Evolutionary conservation across 2,329 filamentous ascomycete species (phyloP).

Genomic region (Leptodontidium sp.): DNA sequence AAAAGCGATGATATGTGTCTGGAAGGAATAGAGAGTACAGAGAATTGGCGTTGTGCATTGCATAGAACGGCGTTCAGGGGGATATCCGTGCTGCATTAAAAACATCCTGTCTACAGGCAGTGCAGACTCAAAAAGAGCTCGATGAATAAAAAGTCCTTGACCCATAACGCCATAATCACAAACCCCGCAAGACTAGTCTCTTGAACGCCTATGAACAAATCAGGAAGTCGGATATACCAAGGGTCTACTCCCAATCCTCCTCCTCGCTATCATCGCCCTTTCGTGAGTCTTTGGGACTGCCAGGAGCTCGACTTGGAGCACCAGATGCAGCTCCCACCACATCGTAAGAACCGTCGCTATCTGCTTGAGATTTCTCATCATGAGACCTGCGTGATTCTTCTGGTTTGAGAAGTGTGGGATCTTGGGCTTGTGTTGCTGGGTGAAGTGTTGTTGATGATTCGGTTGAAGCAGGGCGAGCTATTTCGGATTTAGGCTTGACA

Average conservation of each 20-base stretch:
- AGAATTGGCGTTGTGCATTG: constrained; percentile 24
- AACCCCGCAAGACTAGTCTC: constrained; percentile 7
- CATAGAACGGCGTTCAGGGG: constrained; percentile 34
- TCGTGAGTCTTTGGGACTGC: constrained; percentile 65
- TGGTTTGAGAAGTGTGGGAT: constrained; percentile 61
- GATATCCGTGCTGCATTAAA: constrained; percentile 38
- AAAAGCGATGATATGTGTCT: constrained; percentile 57
- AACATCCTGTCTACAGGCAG: constrained; percentile 23
- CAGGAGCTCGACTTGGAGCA: constrained; percentile 78
- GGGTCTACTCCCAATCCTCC: constrained; percentile 76
- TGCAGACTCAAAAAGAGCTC: constrained; percentile 17
- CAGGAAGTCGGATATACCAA: background rate
- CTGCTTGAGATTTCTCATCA: constrained; percentile 88
- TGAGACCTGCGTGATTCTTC: constrained; percentile 76
- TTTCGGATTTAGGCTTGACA: constrained; percentile 49
- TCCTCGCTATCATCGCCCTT: constrained; percentile 72
- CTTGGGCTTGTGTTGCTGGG: constrained; percentile 52
- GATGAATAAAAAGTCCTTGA: constrained; percentile 27
- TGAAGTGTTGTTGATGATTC: constrained; percentile 69
- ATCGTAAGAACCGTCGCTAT: constrained; percentile 96
- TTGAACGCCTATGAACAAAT: constrained; percentile 34
- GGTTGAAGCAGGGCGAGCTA: constrained; percentile 55
- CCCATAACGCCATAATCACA: constrained; percentile 29
- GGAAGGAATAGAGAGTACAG: background rate
- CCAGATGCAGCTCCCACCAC: constrained; percentile 83